Evolutionary conservation across 768 basidiomycete species (phyloP).

Genomic region (Gautieria morchelliformis): DNA sequence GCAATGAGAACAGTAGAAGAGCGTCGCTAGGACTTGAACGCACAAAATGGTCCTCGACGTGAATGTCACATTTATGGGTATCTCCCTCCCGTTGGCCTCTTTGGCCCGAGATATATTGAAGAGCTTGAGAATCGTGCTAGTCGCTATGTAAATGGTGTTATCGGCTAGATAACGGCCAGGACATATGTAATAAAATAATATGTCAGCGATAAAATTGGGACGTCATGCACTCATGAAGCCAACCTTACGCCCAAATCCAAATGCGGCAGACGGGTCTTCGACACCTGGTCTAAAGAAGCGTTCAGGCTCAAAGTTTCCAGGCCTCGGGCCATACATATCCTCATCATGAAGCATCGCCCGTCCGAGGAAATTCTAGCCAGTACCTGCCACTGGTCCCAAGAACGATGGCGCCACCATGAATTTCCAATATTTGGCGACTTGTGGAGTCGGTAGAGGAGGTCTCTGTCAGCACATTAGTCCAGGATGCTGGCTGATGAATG

Average conservation of each 20-base stretch:
- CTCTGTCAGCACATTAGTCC: neutral
- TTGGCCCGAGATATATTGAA: too few species aligned
- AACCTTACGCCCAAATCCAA: constrained; percentile 5
- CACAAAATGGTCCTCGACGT: constrained; percentile 19
- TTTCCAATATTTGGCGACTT: constrained; percentile 24
- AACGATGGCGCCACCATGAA: neutral
- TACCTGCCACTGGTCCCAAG: neutral
- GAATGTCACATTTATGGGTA: constrained; percentile 26
- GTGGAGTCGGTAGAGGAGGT: constrained; percentile 35
- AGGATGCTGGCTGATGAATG: neutral
- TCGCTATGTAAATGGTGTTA: constrained; percentile 33
- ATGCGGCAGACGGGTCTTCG: too few species aligned
- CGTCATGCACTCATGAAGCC: too few species aligned
- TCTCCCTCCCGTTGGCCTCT: constrained; percentile 35
- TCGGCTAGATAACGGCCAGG: constrained; percentile 27
- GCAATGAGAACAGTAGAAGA: neutral
- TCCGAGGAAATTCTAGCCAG: neutral
- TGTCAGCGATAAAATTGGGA: too few species aligned
- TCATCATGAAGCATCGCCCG: constrained; percentile 9
- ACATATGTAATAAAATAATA: too few species aligned
- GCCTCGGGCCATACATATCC: constrained; percentile 3
- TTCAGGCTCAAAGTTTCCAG: constrained; percentile 7
- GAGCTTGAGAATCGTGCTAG: constrained; percentile 34
- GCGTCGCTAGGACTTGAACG: neutral
- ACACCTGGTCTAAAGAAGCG: neutral